Percentiles rank a stretch among this genome's conserved stretches.
These are phyloP conservation scores for Dothistroma pini DNA, from an alignment of 2,329 filamentous ascomycete species.

Conservation along the genomic window DNA sequence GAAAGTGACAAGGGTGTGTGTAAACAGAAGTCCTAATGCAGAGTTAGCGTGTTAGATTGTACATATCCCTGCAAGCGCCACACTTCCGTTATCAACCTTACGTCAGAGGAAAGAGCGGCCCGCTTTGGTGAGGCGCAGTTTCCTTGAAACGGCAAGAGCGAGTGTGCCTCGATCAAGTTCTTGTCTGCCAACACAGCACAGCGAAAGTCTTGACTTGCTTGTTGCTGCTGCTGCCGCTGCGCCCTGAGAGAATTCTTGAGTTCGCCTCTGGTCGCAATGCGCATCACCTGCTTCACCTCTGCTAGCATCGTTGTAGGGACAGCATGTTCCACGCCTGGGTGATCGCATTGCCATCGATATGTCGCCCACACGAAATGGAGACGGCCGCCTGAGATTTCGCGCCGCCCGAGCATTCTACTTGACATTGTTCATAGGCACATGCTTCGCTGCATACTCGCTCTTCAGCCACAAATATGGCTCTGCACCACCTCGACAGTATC, in stretches of 20 bases:
- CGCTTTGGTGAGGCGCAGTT: background rate
- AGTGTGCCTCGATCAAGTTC: background rate
- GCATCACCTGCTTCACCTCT: background rate
- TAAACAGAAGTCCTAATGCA: background rate
- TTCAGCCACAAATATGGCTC: constrained; percentile 13
- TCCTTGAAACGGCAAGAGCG: background rate
- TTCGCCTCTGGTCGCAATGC: constrained; percentile 1
- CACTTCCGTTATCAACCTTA: background rate
- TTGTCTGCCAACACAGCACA: background rate
- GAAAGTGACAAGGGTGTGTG: background rate
- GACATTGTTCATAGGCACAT: constrained; percentile 37
- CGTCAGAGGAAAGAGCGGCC: background rate
- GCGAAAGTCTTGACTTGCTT: background rate
- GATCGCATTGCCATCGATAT: constrained; percentile 1
- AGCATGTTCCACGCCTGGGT: background rate
- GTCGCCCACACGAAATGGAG: background rate
- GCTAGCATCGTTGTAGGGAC: background rate
- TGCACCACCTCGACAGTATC: background rate
- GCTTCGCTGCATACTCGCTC: constrained; percentile 25
- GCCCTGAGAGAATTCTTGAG: background rate
- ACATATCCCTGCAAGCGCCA: background rate
- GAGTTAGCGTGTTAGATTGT: background rate
- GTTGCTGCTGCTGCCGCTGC: background rate
- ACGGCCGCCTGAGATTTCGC: constrained; percentile 31
- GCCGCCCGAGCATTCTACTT: constrained; percentile 47